Conservation (phyloP, 495 filamentous ascomycete genomes). For the Aspergillus indologenus region DNA sequence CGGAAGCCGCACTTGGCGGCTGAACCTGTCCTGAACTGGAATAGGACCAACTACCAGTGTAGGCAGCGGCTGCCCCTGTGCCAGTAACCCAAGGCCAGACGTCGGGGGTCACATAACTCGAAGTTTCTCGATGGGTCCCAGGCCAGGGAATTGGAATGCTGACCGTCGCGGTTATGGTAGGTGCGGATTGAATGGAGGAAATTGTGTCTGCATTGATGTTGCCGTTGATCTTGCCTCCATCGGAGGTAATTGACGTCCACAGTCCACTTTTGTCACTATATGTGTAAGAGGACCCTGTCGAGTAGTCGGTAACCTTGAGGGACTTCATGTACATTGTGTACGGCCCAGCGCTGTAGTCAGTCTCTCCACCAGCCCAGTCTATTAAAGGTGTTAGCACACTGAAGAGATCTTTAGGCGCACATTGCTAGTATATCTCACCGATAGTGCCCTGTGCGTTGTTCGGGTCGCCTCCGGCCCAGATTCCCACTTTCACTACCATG, state of each 20-base stretch:
- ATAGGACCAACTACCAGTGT: conserved; percentile 73
- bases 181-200: conserved; percentile 39
- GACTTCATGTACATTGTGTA: conserved; percentile 82
- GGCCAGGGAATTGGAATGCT: conserved; percentile 59
- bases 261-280: conserved; percentile 74
- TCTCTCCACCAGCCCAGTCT: conserved; percentile 83
- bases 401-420: background rate
- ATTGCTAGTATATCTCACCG: conserved; percentile 33
- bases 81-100: conserved; percentile 60
- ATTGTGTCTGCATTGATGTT: conserved; percentile 38
- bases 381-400: conserved; percentile 20
- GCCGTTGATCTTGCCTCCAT: conserved; percentile 65
- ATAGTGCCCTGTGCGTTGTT: conserved; percentile 64
- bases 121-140: conserved; percentile 58
- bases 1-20: conserved; percentile 44
- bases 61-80: conserved; percentile 40
- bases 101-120: conserved; percentile 48
- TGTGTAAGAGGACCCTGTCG: conserved; percentile 75
- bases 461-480: conserved; percentile 83
- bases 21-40: conserved; percentile 61
- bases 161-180: conserved; percentile 53
- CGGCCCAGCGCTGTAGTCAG: conserved; percentile 74
- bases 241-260: conserved; percentile 75
- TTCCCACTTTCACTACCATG: conserved; percentile 77
- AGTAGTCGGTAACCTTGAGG: conserved; percentile 81